These are phyloP conservation scores for Sclerospora graminicola DNA, from an alignment of 352 stramenopile species.

Conservation along the genomic window DNA sequence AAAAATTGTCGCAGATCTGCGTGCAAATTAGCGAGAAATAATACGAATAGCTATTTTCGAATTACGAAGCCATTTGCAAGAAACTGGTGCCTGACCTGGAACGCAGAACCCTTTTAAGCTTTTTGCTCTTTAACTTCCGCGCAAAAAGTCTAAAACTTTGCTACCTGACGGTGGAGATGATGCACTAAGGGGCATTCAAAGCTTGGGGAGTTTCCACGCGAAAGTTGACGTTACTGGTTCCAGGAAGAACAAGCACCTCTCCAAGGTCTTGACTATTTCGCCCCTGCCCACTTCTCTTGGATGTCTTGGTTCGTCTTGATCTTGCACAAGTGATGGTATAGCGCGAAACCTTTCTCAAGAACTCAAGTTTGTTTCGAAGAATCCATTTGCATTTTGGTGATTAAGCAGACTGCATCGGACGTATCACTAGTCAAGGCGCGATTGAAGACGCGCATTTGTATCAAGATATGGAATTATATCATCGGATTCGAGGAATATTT, in stretches of 20 bases:
- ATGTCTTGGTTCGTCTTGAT: constrained; percentile 8
- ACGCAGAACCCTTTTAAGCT: no score
- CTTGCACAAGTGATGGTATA: constrained; percentile 10
- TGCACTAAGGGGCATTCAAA: no score
- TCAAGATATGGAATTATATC: constrained; percentile 89
- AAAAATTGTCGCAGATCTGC: no score
- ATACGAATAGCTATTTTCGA: no score
- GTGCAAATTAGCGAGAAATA: no score
- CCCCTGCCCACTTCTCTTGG: neutral
- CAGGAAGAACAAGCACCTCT: constrained; percentile 20
- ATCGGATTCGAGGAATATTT: constrained; percentile 86
- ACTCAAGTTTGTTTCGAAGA: constrained; percentile 59
- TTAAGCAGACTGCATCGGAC: constrained; percentile 80
- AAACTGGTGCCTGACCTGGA: no score
- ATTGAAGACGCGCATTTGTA: constrained; percentile 87
- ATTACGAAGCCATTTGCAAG: no score
- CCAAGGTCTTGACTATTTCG: constrained; percentile 6
- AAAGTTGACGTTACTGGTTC: constrained; percentile 24
- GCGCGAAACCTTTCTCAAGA: constrained; percentile 57
- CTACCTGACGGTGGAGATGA: no score
- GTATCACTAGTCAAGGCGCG: constrained; percentile 40
- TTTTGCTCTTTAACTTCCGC: no score
- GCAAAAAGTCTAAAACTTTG: no score
- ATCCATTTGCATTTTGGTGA: constrained; percentile 90
- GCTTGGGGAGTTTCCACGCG: constrained; percentile 55